Evolutionary conservation across 2,329 filamentous ascomycete species (phyloP), one percentile per base, ranked within the genome.

Genomic region (Ophiostoma perfectum): DNA sequence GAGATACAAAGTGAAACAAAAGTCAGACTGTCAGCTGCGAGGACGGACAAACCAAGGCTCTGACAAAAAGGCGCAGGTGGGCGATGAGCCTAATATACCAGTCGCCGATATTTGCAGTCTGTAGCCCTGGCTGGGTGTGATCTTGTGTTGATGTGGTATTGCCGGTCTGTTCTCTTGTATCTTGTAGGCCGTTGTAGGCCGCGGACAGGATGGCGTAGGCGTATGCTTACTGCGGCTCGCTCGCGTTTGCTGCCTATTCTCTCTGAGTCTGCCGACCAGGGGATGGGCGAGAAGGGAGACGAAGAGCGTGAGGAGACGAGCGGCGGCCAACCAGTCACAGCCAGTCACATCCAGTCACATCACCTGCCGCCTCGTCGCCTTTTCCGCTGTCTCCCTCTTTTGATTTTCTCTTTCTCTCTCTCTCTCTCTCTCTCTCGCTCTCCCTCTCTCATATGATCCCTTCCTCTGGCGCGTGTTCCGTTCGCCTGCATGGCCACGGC

Each of bases 1-100:
- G 55, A 38, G 27, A 36, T 14, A 60, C 55, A 60, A 18, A 60
- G 55, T 60, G 55, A 60, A 7, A 60, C 55, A 60, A 60, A 12
- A 60, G 55, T 38, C n/a, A 60, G 55, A 14, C 27, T 11, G 11
- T 14, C 27, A 58, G 11, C 47, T 52, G 47, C 5, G 47, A 18
- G 47, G 16, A 27, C 27, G 27, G 27, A 27, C 27, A 27, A 27
- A 27, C 27, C 27, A 27, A 27, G 27, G 27, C 27, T 27, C 27
- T 5, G 45, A 55, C 4, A 18, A 8, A 55, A 18, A 55, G 49
- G 7, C 27, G 49, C 49, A 55, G 27, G 49, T 55, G 49, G 49
- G 49, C n/a, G 49, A 8, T 18, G 49, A 55, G 49, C 49, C n/a
- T 55, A 55, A 55, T 55, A 55, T 55, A 55, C 11, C 2, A 4